Evolutionary conservation across 2,329 filamentous ascomycete species (phyloP).

Genomic region (Xylaria sp.): DNA sequence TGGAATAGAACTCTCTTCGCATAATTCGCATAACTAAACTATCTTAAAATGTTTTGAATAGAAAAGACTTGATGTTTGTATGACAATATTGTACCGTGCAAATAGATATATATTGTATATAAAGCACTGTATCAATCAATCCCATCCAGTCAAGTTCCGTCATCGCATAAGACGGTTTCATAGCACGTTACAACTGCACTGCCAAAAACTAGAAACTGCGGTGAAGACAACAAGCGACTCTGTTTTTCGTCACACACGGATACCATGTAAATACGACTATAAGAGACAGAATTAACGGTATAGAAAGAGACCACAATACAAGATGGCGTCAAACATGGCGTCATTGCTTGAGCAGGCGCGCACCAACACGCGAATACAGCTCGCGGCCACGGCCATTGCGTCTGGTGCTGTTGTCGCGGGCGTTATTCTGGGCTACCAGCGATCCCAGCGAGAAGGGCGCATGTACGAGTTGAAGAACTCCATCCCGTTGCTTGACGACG

Average conservation of each 20-base stretch:
- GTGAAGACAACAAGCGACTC: neutral
- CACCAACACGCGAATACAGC: slow-evolving; percentile 64
- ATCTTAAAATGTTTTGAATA: too few species aligned
- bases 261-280: slow-evolving; percentile 13
- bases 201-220: neutral
- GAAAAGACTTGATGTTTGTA: too few species aligned
- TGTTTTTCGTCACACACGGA: neutral
- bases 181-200: neutral
- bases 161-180: slow-evolving; percentile 14
- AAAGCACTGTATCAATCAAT: neutral
- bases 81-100: neutral
- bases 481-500: slow-evolving; percentile 58
- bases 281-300: slow-evolving; percentile 6
- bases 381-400: slow-evolving; percentile 75
- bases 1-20: too few species aligned
- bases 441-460: slow-evolving; percentile 64
- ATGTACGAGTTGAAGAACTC: slow-evolving; percentile 68
- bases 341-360: slow-evolving; percentile 58
- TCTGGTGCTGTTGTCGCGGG: slow-evolving; percentile 70
- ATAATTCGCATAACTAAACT: too few species aligned
- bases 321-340: slow-evolving; percentile 50
- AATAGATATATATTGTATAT: neutral
- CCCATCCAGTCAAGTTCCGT: slow-evolving; percentile 15
- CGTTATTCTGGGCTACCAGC: slow-evolving; percentile 71
- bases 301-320: slow-evolving; percentile 15